Conservation (phyloP, 2,329 filamentous ascomycete genomes). For the Exutisphaerella laricina region DNA sequence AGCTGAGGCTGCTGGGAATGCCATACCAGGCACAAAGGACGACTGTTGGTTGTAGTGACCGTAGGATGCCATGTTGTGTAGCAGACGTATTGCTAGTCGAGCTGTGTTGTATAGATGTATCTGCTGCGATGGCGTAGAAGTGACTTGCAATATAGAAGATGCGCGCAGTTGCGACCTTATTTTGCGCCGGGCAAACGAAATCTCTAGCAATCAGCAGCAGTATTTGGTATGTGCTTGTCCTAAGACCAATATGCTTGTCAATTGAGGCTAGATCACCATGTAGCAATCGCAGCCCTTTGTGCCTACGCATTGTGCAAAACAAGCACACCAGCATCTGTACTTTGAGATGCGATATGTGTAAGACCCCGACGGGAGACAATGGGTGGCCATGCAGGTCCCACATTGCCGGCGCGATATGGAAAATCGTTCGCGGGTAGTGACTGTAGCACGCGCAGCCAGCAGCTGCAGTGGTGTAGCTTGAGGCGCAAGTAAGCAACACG, state of each 20-base stretch:
- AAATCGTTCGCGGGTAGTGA: too few species aligned
- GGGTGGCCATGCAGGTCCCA: neutral
- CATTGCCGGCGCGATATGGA: neutral
- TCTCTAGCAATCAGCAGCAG: neutral
- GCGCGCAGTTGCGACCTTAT: too few species aligned
- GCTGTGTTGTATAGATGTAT: neutral
- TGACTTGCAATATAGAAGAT: neutral
- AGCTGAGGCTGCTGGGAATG: constrained; percentile 2
- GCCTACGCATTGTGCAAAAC: too few species aligned
- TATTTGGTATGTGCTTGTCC: neutral
- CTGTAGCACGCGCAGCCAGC: too few species aligned
- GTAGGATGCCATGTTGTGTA: neutral
- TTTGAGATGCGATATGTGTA: too few species aligned
- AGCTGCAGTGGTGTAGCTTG: too few species aligned
- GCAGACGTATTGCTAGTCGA: neutral
- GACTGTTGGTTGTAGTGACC: neutral
- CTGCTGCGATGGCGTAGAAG: neutral
- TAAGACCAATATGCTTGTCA: neutral
- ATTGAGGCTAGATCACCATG: too few species aligned
- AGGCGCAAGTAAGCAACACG: too few species aligned
- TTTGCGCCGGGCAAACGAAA: constrained; percentile 1
- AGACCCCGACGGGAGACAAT: too few species aligned
- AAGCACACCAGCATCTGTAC: too few species aligned
- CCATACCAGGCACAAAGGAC: neutral
- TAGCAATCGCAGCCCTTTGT: too few species aligned